Percentiles rank a stretch among this genome's conserved stretches.
These are phyloP conservation scores for Marchantia paleacea DNA, from an alignment of 225 moss, liverwort and hornwort species.

Conservation along the genomic window DNA sequence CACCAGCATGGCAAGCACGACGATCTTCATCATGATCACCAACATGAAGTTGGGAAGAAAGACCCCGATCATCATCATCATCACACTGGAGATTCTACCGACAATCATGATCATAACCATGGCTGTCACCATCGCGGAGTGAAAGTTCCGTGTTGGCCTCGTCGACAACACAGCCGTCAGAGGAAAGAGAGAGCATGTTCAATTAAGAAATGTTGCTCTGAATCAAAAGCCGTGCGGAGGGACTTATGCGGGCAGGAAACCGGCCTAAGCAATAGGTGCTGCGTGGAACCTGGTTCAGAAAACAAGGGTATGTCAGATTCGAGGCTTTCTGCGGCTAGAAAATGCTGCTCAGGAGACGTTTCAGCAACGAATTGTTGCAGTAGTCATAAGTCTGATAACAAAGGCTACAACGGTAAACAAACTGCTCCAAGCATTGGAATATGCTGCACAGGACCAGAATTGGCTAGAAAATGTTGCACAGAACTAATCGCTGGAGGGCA, in stretches of 20 bases:
- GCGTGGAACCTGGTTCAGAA: conserved; percentile 1
- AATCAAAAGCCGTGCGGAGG: conserved; percentile 17
- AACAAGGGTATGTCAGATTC: conserved; percentile 19
- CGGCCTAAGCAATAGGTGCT: conserved; percentile 20
- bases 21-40: conserved; percentile 24
- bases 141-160: conserved; percentile 30
- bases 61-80: conserved; percentile 11
- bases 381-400: background rate
- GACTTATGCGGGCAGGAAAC: conserved; percentile 16
- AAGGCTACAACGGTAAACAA: conserved; percentile 2
- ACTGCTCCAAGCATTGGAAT: background rate
- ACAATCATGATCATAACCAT: conserved; percentile 9
- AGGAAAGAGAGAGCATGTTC: conserved; percentile 12
- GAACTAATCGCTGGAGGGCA: conserved; percentile 6
- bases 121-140: conserved; percentile 16
- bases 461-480: background rate
- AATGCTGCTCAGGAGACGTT: conserved; percentile 24
- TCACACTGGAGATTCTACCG: background rate
- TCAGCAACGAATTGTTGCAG: conserved; percentile 14
- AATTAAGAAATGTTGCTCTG: conserved; percentile 11
- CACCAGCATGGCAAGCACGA: conserved; percentile 8
- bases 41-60: conserved; percentile 36
- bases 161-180: conserved; percentile 19
- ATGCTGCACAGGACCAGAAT: conserved; percentile 25
- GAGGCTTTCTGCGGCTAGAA: background rate